Evolutionary conservation across 1,284 basidiomycete genomes (phyloP).

Genomic region (Cerioporus squamosus): DNA sequence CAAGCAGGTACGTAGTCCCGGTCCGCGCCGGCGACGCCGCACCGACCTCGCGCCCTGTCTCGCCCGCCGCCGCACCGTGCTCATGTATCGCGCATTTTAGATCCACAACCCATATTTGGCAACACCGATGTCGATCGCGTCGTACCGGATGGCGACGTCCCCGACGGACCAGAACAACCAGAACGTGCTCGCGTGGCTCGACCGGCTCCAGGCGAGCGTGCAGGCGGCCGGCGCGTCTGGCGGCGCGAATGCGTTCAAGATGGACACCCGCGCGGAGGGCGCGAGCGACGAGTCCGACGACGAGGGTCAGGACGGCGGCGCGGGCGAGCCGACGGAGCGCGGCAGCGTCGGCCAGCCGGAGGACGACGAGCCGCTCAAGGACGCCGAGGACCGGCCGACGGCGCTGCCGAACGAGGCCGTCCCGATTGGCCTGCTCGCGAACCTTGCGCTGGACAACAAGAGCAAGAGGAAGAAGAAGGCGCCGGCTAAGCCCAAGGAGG

Average conservation of each 20-base stretch:
- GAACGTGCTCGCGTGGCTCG: conserved; percentile 74
- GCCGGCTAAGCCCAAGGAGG: conserved; percentile 37
- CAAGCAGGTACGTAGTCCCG: conserved; percentile 67
- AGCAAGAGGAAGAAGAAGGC: conserved; percentile 41
- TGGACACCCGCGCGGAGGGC: conserved; percentile 38
- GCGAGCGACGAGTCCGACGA: conserved; percentile 30
- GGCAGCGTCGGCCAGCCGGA: conserved; percentile 29
- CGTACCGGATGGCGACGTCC: conserved; percentile 74
- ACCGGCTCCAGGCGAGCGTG: conserved; percentile 47
- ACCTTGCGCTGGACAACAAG: conserved; percentile 63
- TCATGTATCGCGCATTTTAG: conserved; percentile 36
- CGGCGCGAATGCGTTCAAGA: conserved; percentile 44
- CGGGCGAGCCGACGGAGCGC: conserved; percentile 31
- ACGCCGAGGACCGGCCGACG: conserved; percentile 48
- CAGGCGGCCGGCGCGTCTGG: conserved; percentile 33
- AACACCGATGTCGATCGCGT: conserved; percentile 75
- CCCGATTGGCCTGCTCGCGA: conserved; percentile 75
- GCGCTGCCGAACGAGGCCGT: conserved; percentile 68
- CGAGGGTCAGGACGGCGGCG: conserved; percentile 23
- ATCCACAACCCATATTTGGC: conserved; percentile 79
- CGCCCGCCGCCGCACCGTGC: too few species aligned
- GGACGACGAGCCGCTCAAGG: conserved; percentile 34
- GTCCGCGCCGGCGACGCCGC: conserved; percentile 1
- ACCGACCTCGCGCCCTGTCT: neutral
- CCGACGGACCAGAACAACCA: conserved; percentile 70